Conservation (phyloP, 2,329 filamentous ascomycete genomes). For the Beauveria sp. region DNA sequence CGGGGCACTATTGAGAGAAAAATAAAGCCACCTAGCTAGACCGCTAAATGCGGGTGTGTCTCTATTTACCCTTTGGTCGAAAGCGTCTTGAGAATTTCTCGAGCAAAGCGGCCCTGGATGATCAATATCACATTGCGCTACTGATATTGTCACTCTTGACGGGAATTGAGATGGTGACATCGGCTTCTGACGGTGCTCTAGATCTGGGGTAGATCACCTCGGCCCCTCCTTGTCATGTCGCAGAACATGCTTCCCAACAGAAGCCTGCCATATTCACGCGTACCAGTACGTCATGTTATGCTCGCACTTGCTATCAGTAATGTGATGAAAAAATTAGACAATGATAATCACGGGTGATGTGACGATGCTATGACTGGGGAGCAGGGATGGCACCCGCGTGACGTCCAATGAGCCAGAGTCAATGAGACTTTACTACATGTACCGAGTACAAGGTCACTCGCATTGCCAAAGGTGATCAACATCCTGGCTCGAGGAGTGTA, state of each 20-base stretch:
- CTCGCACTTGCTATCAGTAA: neutral
- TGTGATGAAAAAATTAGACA: neutral
- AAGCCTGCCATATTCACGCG: neutral
- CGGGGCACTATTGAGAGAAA: neutral
- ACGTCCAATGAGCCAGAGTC: no score
- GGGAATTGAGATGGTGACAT: neutral
- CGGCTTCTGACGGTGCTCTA: neutral
- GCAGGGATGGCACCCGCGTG: no score
- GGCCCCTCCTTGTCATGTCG: neutral
- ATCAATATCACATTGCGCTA: neutral
- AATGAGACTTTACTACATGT: no score
- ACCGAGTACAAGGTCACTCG: no score
- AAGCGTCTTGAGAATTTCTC: neutral
- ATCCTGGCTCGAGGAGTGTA: no score
- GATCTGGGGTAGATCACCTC: constrained; percentile 4
- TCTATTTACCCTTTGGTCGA: neutral
- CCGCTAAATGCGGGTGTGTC: constrained; percentile 3
- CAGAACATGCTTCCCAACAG: neutral
- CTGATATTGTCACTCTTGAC: neutral
- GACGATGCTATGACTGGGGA: no score
- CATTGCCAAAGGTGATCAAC: no score
- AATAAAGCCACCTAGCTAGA: neutral
- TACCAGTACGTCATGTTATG: neutral
- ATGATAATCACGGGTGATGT: no score
- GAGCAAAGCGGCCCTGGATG: neutral